Percentiles rank a stretch among this genome's conserved stretches.
These are phyloP conservation scores for Marchantia polymorpha DNA, from an alignment of 225 moss, liverwort and hornwort species.

Conservation along the genomic window DNA sequence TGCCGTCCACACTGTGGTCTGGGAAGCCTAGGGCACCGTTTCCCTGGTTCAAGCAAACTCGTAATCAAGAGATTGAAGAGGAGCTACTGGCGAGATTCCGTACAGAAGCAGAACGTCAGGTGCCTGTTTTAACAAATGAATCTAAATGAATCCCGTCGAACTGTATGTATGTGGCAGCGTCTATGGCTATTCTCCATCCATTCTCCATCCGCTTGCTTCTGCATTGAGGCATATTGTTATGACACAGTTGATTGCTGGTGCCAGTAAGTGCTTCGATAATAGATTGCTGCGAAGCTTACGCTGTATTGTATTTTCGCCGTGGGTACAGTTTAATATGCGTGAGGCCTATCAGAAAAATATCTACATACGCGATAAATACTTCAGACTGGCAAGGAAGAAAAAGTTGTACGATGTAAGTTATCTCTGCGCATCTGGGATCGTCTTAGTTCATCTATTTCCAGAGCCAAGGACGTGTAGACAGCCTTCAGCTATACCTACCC, in stretches of 20 bases:
- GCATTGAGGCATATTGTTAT: background rate
- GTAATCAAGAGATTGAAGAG: slow-evolving; percentile 37
- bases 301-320: background rate
- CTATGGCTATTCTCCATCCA: background rate
- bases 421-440: too few species aligned
- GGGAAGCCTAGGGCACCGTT: slow-evolving; percentile 45
- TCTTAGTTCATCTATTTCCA: background rate
- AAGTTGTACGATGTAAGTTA: slow-evolving; percentile 43
- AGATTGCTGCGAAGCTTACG: background rate
- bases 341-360: slow-evolving; percentile 39
- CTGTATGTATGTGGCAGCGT: too few species aligned
- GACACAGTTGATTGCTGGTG: background rate
- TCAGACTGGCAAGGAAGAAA: slow-evolving; percentile 37
- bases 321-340: slow-evolving; percentile 34
- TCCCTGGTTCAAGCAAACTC: slow-evolving; percentile 46
- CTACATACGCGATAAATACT: slow-evolving; percentile 43
- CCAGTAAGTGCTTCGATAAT: background rate
- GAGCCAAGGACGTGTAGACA: too few species aligned
- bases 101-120: slow-evolving; percentile 47
- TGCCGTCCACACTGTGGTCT: slow-evolving; percentile 51
- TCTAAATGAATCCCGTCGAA: too few species aligned
- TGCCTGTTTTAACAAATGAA: background rate
- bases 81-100: slow-evolving; percentile 36
- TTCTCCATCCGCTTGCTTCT: background rate
- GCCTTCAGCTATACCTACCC: too few species aligned